These are phyloP conservation scores for Chrysochromulina tobinii DNA, from an alignment of 78 protist genomes.

Conservation along the genomic window DNA sequence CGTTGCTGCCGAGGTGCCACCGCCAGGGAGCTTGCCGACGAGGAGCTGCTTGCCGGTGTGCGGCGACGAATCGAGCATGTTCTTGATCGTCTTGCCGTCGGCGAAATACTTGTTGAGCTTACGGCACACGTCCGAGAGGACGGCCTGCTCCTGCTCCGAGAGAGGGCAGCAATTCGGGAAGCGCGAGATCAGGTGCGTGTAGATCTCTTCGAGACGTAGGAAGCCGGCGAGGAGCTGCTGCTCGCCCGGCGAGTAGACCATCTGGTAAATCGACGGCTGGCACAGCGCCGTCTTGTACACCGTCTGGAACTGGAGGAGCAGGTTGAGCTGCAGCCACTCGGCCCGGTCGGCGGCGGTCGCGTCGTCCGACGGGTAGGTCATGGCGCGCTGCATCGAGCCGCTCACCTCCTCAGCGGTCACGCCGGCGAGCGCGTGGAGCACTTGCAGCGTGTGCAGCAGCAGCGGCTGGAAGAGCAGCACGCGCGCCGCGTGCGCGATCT, in stretches of 20 bases:
- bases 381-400: background rate
- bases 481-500: constrained; percentile 16
- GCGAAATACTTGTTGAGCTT: background rate
- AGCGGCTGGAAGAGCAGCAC: constrained; percentile 17
- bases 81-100: background rate
- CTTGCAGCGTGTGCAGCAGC: background rate
- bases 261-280: background rate
- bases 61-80: background rate
- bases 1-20: background rate
- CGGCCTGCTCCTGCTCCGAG: background rate
- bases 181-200: background rate
- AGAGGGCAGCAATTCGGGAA: background rate
- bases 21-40: background rate
- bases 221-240: background rate
- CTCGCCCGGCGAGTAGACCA: background rate
- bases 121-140: background rate
- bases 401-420: background rate
- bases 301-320: constrained; percentile 1
- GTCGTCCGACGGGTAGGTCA: background rate
- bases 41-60: background rate
- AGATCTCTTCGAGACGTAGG: background rate
- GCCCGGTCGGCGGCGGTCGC: background rate
- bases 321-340: constrained; percentile 3
- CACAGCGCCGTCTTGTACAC: background rate
- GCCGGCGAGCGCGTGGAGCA: background rate